Evolutionary conservation across 257 asterid genomes (phyloP).

Genomic region (Solanum paucissectum): DNA sequence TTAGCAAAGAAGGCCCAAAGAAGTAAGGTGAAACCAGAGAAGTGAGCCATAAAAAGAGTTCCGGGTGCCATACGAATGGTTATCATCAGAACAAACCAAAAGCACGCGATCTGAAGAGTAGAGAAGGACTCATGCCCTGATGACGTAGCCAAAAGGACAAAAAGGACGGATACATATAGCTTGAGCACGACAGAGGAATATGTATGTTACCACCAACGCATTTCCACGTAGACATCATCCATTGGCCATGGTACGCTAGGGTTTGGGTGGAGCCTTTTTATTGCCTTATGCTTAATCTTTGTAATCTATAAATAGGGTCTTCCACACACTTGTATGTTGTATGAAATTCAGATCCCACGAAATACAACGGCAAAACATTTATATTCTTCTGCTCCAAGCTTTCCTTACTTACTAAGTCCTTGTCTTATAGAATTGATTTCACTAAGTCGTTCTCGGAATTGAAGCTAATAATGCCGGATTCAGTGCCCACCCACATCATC

Average conservation of each 20-base stretch:
- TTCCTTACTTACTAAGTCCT: not conserved
- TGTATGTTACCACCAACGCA: not conserved
- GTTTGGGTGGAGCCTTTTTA: not conserved
- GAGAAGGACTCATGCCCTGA: not conserved
- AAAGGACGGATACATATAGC: too few species aligned
- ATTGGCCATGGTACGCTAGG: not conserved
- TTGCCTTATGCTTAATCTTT: not conserved
- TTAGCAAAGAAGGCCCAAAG: not conserved
- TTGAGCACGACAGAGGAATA: not conserved
- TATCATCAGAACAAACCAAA: not conserved
- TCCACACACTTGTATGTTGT: not conserved
- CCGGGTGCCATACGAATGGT: not conserved
- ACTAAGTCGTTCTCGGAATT: not conserved
- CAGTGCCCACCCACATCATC: not conserved
- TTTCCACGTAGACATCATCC: not conserved
- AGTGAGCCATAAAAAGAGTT: not conserved
- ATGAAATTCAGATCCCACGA: too few species aligned
- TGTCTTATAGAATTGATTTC: not conserved
- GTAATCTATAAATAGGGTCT: not conserved
- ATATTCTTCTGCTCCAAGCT: too few species aligned
- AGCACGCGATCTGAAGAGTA: not conserved
- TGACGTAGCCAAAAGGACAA: not conserved
- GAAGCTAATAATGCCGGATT: not conserved
- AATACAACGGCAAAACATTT: too few species aligned
- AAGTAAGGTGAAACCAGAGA: not conserved